These are phyloP conservation scores for Cutaneotrichosporon curvatum DNA, from an alignment of 1,284 basidiomycete species.

Conservation along the genomic window DNA sequence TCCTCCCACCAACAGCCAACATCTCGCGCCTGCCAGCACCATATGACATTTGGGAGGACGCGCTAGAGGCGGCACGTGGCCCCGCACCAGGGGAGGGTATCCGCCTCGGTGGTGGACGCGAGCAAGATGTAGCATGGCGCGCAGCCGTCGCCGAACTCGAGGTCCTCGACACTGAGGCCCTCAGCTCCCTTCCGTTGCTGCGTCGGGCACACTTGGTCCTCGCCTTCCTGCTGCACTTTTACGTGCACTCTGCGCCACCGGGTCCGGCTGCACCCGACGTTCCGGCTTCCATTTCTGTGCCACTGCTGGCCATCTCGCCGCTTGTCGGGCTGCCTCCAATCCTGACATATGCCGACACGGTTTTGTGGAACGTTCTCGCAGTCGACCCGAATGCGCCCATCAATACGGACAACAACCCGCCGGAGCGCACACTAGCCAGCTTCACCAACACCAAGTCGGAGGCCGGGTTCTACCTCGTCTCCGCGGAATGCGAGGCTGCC, in stretches of 20 bases:
- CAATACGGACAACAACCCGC: conserved; percentile 52
- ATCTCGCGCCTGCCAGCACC: conserved; percentile 55
- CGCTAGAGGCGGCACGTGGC: conserved; percentile 49
- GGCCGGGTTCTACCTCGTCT: conserved; percentile 80
- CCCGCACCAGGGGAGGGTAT: conserved; percentile 48
- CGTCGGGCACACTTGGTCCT: conserved; percentile 80
- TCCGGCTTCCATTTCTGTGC: conserved; percentile 66
- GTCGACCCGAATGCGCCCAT: conserved; percentile 53
- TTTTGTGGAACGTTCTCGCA: conserved; percentile 74
- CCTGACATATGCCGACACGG: conserved; percentile 86
- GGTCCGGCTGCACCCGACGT: conserved; percentile 40
- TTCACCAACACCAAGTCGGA: conserved; percentile 83
- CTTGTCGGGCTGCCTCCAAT: conserved; percentile 80
- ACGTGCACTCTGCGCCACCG: conserved; percentile 60
- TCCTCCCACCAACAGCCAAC: conserved; percentile 78
- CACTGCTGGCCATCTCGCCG: conserved; percentile 66
- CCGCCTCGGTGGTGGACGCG: conserved; percentile 52
- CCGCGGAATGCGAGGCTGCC: conserved; percentile 83
- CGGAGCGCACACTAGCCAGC: conserved; percentile 52
- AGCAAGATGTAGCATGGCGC: conserved; percentile 59
- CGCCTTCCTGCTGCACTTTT: conserved; percentile 79
- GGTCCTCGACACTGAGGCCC: conserved; percentile 51
- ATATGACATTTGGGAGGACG: conserved; percentile 67
- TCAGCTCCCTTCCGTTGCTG: conserved; percentile 59
- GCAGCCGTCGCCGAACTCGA: conserved; percentile 61